A percentile compares a stretch with the other conserved stretches of the same genome.
phyloP scores from a whole-genome alignment of 306 rosid species.

The Quercus gilva region DNA sequence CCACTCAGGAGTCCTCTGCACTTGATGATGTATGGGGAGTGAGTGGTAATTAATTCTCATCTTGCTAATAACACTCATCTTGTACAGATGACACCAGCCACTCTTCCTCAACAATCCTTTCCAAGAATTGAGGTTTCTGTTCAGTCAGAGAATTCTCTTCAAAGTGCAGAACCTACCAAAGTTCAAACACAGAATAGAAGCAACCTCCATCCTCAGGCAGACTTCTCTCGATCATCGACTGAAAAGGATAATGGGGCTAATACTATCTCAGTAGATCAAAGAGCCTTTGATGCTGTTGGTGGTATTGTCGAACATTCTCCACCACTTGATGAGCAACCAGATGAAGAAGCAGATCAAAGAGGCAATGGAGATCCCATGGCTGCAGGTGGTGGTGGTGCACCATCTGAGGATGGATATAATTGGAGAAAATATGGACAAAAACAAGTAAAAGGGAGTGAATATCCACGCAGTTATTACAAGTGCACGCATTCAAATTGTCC shows the following conservation, averaged over 20 bases:
- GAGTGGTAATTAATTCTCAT: slow-evolving; percentile 16
- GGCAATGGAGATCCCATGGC: slow-evolving; percentile 59
- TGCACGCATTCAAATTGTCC: slow-evolving; percentile 83
- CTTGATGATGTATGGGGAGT: slow-evolving; percentile 1
- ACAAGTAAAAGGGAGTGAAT: slow-evolving; percentile 97
- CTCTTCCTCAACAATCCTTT: slow-evolving; percentile 51
- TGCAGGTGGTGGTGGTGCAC: slow-evolving; percentile 60
- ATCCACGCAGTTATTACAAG: slow-evolving; percentile 91
- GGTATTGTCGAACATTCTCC: slow-evolving; percentile 48
- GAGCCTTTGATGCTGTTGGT: slow-evolving; percentile 43
- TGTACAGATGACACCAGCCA: slow-evolving; percentile 49
- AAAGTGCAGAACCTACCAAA: slow-evolving; percentile 44
- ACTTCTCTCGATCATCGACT: slow-evolving; percentile 36
- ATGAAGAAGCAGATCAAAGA: slow-evolving; percentile 70
- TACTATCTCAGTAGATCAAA: slow-evolving; percentile 38
- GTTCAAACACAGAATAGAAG: slow-evolving; percentile 46
- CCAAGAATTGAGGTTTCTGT: slow-evolving; percentile 51
- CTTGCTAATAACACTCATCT: slow-evolving; percentile 21
- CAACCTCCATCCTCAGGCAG: slow-evolving; percentile 50
- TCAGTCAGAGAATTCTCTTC: slow-evolving; percentile 59
- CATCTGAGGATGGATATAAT: slow-evolving; percentile 84
- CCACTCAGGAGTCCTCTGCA: not conserved
- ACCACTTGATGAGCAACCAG: slow-evolving; percentile 63
- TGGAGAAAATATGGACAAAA: slow-evolving; percentile 98
- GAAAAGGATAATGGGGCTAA: slow-evolving; percentile 46